These are phyloP conservation scores for Penicillium fimorum DNA, from an alignment of 495 filamentous ascomycete species.

Conservation along the genomic window DNA sequence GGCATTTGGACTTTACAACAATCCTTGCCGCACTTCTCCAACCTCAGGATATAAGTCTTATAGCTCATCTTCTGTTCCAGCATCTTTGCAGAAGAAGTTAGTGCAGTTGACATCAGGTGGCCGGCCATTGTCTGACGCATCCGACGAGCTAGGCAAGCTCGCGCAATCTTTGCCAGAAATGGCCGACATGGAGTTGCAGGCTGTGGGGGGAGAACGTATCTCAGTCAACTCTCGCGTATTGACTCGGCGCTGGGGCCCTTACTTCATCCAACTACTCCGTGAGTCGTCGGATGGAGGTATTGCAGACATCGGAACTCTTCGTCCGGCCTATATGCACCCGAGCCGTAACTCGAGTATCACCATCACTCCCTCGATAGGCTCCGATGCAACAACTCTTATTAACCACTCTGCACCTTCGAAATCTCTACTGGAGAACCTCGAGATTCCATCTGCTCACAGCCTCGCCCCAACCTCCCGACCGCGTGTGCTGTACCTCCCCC, in stretches of 20 bases:
- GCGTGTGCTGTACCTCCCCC: constrained; percentile 86
- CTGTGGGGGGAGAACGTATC: constrained; percentile 84
- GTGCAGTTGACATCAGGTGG: constrained; percentile 67
- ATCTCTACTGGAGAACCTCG: constrained; percentile 44
- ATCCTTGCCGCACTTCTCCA: constrained; percentile 72
- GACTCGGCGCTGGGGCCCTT: constrained; percentile 87
- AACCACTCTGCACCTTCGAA: constrained; percentile 50
- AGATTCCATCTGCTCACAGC: constrained; percentile 47
- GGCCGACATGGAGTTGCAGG: constrained; percentile 95
- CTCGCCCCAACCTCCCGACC: constrained; percentile 72
- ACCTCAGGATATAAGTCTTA: constrained; percentile 78
- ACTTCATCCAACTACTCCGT: constrained; percentile 84
- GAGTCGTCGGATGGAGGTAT: constrained; percentile 59
- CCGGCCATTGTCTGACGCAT: constrained; percentile 63
- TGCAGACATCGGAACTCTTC: constrained; percentile 53
- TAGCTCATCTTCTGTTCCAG: constrained; percentile 63
- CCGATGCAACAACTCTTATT: constrained; percentile 56
- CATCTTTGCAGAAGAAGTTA: constrained; percentile 56
- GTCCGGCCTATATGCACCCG: constrained; percentile 42
- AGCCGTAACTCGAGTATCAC: constrained; percentile 80
- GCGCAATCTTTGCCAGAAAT: constrained; percentile 77
- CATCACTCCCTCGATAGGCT: constrained; percentile 71
- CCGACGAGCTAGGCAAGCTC: constrained; percentile 80
- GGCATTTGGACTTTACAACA: constrained; percentile 95
- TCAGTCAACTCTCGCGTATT: constrained; percentile 90